A percentile compares a stretch with the other conserved stretches of the same genome.
phyloP scores from a whole-genome alignment of 140 eudicot species.

The Oenanthe javanica region DNA sequence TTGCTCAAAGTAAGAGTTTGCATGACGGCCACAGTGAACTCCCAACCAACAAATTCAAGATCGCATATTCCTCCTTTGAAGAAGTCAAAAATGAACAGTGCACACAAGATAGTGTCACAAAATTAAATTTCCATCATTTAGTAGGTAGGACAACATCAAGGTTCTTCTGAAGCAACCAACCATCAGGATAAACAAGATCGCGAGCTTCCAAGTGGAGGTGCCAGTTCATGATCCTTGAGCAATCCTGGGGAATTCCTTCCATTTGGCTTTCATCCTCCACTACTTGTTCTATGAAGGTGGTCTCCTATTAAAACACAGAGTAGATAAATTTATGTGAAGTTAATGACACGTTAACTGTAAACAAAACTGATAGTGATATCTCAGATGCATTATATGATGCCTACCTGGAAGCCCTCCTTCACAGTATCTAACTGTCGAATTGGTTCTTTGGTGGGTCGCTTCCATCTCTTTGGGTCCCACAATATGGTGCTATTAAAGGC shows the following conservation, averaged over 20 bases:
- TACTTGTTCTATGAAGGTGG: constrained; percentile 84
- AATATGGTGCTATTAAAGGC: constrained; percentile 94
- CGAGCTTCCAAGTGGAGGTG: constrained; percentile 90
- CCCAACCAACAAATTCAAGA: neutral
- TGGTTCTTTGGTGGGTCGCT: constrained; percentile 50
- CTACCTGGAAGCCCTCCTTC: constrained; percentile 97
- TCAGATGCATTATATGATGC: constrained; percentile 4
- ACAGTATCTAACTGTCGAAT: constrained; percentile 81
- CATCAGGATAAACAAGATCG: constrained; percentile 58
- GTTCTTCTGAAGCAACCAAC: constrained; percentile 74
- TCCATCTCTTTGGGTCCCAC: constrained; percentile 96
- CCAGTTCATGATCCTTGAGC: constrained; percentile 82
- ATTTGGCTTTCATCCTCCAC: constrained; percentile 95
- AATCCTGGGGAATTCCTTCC: constrained; percentile 74
- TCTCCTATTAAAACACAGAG: constrained; percentile 50
- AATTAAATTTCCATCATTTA: constrained; percentile 23
- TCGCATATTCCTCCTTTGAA: neutral
- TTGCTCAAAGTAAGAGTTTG: neutral
- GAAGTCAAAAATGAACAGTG: neutral
- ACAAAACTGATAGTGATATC: neutral
- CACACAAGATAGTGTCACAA: constrained; percentile 19
- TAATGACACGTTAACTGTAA: neutral
- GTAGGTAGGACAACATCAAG: constrained; percentile 45
- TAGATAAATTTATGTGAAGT: constrained; percentile 1
- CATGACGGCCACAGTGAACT: neutral